phyloP scores from a whole-genome alignment of 2,329 filamentous ascomycete species.

The Aspergillus persii region DNA sequence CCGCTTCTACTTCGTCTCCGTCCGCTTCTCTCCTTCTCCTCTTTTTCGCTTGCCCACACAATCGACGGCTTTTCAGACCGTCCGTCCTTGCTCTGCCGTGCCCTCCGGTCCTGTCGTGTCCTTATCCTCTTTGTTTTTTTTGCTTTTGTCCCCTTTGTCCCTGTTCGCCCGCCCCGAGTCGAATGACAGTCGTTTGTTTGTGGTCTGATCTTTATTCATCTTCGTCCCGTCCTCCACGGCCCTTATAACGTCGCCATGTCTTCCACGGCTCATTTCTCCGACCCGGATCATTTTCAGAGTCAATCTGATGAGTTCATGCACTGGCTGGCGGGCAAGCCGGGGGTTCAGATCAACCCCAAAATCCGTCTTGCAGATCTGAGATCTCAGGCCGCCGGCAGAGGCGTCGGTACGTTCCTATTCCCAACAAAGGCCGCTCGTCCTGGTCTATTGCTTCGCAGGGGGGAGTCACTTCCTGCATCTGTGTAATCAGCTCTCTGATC shows the following conservation, averaged over 20 bases:
- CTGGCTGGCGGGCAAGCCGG: constrained; percentile 55
- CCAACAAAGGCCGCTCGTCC: constrained; percentile 20
- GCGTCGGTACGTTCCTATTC: constrained; percentile 55
- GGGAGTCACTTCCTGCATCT: not conserved
- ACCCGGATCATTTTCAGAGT: constrained; percentile 41
- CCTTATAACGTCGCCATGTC: constrained; percentile 30
- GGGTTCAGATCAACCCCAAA: constrained; percentile 57
- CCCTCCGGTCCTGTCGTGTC: not conserved
- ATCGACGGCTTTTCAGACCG: not conserved
- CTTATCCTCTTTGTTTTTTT: not conserved
- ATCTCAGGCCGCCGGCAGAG: constrained; percentile 56
- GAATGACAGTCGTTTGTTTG: not conserved
- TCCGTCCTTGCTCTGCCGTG: not conserved
- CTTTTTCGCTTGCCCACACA: no score
- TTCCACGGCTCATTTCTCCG: constrained; percentile 33
- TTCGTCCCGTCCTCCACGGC: constrained; percentile 12
- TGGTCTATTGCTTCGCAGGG: constrained; percentile 10
- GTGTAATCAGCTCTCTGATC: constrained; percentile 23
- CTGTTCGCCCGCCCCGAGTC: not conserved
- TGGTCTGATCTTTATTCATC: not conserved
- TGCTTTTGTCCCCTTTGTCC: not conserved
- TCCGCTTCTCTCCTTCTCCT: no score
- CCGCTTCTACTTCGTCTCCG: no score
- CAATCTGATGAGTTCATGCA: constrained; percentile 53
- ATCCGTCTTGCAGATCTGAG: constrained; percentile 59